Evolutionary conservation across 192 early-diverging fungal species (phyloP).

Genomic region (Geranomyces variabilis): DNA sequence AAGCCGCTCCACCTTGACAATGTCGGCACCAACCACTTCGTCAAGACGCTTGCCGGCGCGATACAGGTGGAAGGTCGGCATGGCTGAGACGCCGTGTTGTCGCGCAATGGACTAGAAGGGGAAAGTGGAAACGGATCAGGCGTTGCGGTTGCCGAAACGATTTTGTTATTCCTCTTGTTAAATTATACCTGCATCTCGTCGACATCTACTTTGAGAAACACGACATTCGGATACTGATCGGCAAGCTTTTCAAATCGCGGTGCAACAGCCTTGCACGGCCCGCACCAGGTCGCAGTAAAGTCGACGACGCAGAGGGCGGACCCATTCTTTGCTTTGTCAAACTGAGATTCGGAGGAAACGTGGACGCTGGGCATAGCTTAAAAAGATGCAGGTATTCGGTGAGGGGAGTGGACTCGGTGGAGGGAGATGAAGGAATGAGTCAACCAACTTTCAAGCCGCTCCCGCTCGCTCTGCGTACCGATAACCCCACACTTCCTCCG

Average conservation of each 20-base stretch:
- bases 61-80: slow-evolving; percentile 74
- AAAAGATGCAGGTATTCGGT: too few relatives aligned
- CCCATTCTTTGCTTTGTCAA: slow-evolving; percentile 44
- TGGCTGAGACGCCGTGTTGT: slow-evolving; percentile 57
- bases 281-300: slow-evolving; percentile 85
- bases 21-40: slow-evolving; percentile 59
- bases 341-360: slow-evolving; percentile 41
- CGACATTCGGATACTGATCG: slow-evolving; percentile 51
- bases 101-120: slow-evolving; percentile 35
- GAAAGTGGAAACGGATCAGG: too few relatives aligned
- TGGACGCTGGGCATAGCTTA: slow-evolving; percentile 42
- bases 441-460: too few relatives aligned
- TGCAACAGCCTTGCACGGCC: slow-evolving; percentile 78
- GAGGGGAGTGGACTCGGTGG: too few relatives aligned
- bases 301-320: slow-evolving; percentile 67
- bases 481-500: too few relatives aligned
- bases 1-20: slow-evolving; percentile 45
- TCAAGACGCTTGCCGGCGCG: slow-evolving; percentile 53
- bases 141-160: not conserved
- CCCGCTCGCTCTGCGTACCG: too few relatives aligned
- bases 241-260: slow-evolving; percentile 67
- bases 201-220: slow-evolving; percentile 85
- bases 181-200: slow-evolving; percentile 59
- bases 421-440: too few relatives aligned
- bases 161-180: too few relatives aligned